Percentiles rank a stretch among this genome's conserved stretches.
Evolutionary conservation across 202 grass and related monocot species (phyloP).

Genomic region (Miscanthus sacchariflorus): DNA sequence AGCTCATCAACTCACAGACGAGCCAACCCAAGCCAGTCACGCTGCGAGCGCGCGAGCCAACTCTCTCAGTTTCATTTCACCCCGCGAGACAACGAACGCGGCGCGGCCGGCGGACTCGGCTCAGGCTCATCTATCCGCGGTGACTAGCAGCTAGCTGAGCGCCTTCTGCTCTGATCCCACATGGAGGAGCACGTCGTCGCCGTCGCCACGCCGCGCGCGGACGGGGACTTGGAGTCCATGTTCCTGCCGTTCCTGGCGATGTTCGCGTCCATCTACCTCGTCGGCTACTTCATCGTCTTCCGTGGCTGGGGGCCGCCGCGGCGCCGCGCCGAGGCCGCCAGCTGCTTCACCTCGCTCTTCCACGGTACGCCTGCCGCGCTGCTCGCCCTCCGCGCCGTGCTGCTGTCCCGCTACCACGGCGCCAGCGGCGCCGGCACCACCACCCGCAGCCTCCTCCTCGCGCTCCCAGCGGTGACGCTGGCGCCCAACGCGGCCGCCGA

Average conservation of each 20-base stretch:
- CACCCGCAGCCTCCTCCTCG: neutral
- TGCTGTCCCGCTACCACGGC: constrained; percentile 26
- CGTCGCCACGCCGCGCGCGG: neutral
- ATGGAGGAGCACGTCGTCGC: constrained; percentile 24
- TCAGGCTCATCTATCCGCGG: no score
- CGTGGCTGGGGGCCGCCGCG: constrained; percentile 58
- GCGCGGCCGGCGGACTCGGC: neutral
- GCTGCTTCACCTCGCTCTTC: constrained; percentile 87
- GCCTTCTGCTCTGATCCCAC: neutral
- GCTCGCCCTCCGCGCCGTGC: constrained; percentile 60
- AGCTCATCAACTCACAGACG: constrained; percentile 3
- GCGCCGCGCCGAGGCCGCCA: constrained; percentile 63
- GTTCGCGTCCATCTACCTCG: constrained; percentile 64
- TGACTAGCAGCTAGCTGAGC: neutral
- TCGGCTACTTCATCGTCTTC: constrained; percentile 66
- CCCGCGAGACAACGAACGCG: neutral
- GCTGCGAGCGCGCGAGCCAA: neutral
- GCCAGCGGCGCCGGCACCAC: neutral
- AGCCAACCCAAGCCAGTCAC: constrained; percentile 10
- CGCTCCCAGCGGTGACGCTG: constrained; percentile 38
- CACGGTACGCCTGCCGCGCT: constrained; percentile 69
- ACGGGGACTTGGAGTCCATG: constrained; percentile 27
- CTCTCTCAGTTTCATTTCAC: neutral
- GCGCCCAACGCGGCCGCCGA: constrained; percentile 57
- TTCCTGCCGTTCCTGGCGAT: constrained; percentile 64